Conservation (phyloP, 106 monocot species). For the Phalaenopsis equestris region DNA sequence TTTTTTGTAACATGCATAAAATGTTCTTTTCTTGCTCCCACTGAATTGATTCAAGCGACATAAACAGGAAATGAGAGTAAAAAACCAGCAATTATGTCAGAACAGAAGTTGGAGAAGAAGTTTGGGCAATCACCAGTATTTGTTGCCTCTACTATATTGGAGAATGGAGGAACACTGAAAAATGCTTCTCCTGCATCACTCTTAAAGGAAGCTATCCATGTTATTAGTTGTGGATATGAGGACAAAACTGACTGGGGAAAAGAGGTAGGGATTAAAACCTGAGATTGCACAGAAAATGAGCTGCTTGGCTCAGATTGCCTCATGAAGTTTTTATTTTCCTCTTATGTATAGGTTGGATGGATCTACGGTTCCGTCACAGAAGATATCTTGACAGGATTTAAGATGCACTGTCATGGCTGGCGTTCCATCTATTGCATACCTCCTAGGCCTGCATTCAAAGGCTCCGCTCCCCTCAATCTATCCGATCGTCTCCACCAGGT, state of each 20-base stretch:
- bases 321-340: not conserved
- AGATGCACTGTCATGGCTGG: slow-evolving; percentile 55
- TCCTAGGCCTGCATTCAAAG: slow-evolving; percentile 41
- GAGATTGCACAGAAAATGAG: not conserved
- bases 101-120: slow-evolving; percentile 53
- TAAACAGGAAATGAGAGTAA: slow-evolving; percentile 25
- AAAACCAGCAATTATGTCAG: slow-evolving; percentile 20
- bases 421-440: slow-evolving; percentile 46
- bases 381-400: slow-evolving; percentile 51
- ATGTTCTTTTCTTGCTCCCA: not conserved
- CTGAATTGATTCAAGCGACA: too few species aligned
- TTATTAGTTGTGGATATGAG: slow-evolving; percentile 58
- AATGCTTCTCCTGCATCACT: slow-evolving; percentile 47
- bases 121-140: slow-evolving; percentile 67
- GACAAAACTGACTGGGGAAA: slow-evolving; percentile 63
- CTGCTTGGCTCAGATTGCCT: not conserved
- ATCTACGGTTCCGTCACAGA: slow-evolving; percentile 33
- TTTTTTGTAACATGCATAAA: not conserved
- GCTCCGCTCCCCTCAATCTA: slow-evolving; percentile 48
- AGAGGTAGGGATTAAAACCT: slow-evolving; percentile 21
- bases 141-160: slow-evolving; percentile 49
- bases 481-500: slow-evolving; percentile 53
- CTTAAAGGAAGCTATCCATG: slow-evolving; percentile 62
- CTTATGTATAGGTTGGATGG: slow-evolving; percentile 42
- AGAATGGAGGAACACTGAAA: slow-evolving; percentile 47